These are phyloP conservation scores for Quercus rubra DNA, from an alignment of 306 rosid species.

Conservation along the genomic window DNA sequence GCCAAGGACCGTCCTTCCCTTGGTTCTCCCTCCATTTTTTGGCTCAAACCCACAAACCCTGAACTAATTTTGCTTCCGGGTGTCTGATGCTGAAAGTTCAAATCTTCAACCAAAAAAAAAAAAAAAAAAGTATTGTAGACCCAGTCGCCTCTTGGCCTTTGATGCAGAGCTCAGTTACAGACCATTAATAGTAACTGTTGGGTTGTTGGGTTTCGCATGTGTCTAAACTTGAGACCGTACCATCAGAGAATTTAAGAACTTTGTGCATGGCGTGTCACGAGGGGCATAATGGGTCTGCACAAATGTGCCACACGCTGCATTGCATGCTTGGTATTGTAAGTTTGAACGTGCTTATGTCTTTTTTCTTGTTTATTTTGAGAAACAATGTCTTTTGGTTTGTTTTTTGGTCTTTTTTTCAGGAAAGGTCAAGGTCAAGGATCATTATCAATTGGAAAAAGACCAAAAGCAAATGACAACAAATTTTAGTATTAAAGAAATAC, in stretches of 20 bases:
- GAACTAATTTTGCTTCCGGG: constrained; percentile 13
- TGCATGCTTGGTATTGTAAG: neutral
- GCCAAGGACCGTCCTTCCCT: constrained; percentile 64
- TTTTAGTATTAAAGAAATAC: no score
- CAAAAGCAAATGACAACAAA: no score
- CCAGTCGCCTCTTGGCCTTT: neutral
- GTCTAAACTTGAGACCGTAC: constrained; percentile 25
- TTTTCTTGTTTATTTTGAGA: neutral
- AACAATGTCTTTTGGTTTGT: no score
- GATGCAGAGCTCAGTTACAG: constrained; percentile 17
- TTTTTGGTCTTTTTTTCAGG: no score
- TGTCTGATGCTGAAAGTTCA: neutral
- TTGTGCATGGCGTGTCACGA: constrained; percentile 41
- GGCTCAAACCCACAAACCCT: constrained; percentile 15
- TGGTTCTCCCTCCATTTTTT: constrained; percentile 38
- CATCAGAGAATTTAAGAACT: constrained; percentile 25
- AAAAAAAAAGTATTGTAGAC: neutral
- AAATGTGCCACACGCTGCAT: constrained; percentile 14
- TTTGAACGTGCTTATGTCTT: neutral
- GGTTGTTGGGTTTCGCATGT: constrained; percentile 34
- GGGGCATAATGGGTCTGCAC: constrained; percentile 36
- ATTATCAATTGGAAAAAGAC: no score
- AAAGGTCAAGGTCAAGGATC: no score
- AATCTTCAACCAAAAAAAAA: neutral
- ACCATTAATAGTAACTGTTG: constrained; percentile 25